Base-by-base conservation (phyloP, 1,284 basidiomycete species). In the Sanghuangporus sanghuang region DNA sequence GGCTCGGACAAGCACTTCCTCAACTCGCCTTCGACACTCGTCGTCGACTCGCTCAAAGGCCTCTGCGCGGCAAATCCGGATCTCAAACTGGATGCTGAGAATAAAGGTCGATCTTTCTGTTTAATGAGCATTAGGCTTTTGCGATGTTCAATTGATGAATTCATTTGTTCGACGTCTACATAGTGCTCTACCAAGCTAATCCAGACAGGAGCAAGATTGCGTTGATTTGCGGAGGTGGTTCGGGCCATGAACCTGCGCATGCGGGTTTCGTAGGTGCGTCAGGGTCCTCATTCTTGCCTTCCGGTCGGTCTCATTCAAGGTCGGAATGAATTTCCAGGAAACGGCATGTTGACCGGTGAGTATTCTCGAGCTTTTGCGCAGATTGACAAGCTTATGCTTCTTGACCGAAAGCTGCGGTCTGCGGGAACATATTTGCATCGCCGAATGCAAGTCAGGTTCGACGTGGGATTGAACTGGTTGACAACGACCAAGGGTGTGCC, bases 161-260 rank as follows among this genome's bases (percentile, higher is more conserved):
- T 5, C 27, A 9, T 59, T 14, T 16, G 23, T 5, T 32, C 27
- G 27, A 32, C 27, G 27, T 32, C n/a, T n/a, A n/a, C n/a, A 32
- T 67, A 92, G 89, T 90, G 62, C 79, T 93, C 38, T 85, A 87
- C 70, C 74, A 85, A 49, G 76, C 82, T 14, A 70, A 79, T 14
- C 81, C 75, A 27, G 83, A 89, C 71, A 79, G 76, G 59, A 81
- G 83, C 40, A 86, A 87, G 71, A 95, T 96, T 52, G 85, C 91
- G 2, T 76, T 96, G 23, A 82, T 97, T 70, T 95, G 90, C 67
- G 95, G 95, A 27, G 95, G 95, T 27, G 95, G 95, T 44, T 89
- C 90, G 39, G 95, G 95, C 1, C 95, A 96, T 73, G 95, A 96
- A 71, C 95, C 95, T 27, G 84, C 93, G 18, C 90, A 95, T 74